These are phyloP conservation scores for Barnettozyma wickerhamii DNA, from an alignment of 805 yeast species.

Conservation along the genomic window DNA sequence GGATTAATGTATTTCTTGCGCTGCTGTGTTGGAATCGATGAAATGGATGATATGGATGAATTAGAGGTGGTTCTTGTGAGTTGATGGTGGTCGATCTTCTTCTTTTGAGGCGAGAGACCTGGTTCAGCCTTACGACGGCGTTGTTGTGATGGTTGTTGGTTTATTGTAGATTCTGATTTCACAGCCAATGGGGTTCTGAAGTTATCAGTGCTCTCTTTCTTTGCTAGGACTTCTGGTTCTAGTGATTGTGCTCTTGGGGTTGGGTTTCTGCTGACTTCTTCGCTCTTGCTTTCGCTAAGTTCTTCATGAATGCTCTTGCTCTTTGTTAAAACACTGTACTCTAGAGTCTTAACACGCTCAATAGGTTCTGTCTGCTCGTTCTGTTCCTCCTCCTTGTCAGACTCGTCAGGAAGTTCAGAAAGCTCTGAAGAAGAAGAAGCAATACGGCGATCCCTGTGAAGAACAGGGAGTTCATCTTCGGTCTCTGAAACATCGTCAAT, in stretches of 20 bases:
- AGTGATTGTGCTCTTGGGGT: background rate
- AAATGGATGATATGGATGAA: background rate
- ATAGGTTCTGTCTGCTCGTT: constrained; percentile 1
- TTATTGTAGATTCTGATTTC: constrained; percentile 16
- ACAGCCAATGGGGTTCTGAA: constrained; percentile 13
- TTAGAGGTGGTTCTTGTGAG: background rate
- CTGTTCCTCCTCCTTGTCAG: background rate
- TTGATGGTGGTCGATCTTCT: constrained; percentile 18
- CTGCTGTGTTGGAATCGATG: background rate
- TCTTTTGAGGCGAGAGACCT: constrained; percentile 27
- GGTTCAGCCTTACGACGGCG: constrained; percentile 30
- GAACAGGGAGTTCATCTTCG: constrained; percentile 31
- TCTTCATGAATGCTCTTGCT: background rate
- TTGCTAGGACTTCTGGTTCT: background rate
- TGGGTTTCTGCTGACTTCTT: background rate
- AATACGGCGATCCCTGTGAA: constrained; percentile 15
- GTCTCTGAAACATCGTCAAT: constrained; percentile 39
- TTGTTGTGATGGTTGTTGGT: constrained; percentile 14
- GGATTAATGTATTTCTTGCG: constrained; percentile 9
- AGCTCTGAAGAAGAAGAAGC: constrained; percentile 8
- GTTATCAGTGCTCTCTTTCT: background rate
- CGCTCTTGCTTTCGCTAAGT: background rate
- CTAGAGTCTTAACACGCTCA: constrained; percentile 4
- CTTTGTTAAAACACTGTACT: background rate
- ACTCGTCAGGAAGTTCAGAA: constrained; percentile 3